Evolutionary conservation across 306 rosid genomes (phyloP).

Genomic region (Inga leiocalycina): DNA sequence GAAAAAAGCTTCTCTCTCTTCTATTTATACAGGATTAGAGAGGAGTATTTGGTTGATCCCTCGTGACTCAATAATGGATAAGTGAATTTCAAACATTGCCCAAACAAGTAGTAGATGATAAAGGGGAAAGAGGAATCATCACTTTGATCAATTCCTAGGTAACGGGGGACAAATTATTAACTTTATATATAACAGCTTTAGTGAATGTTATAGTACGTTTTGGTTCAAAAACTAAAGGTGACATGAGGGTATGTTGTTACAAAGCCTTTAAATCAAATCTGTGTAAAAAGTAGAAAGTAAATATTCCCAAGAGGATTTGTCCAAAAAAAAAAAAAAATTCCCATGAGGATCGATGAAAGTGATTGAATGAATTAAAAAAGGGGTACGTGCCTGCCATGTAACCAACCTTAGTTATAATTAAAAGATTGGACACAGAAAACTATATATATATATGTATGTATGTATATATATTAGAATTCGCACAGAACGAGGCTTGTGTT

Average conservation of each 20-base stretch:
- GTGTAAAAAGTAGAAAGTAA: background rate
- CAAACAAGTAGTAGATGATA: background rate
- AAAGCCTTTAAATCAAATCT: constrained; percentile 10
- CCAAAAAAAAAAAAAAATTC: background rate
- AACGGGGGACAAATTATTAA: background rate
- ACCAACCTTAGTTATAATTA: constrained; percentile 6
- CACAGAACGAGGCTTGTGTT: background rate
- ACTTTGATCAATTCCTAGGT: constrained; percentile 25
- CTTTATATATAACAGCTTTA: background rate
- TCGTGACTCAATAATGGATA: too few species aligned
- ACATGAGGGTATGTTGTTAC: background rate
- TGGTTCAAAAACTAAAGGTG: constrained; percentile 32
- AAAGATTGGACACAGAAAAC: constrained; percentile 42
- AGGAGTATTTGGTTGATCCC: background rate
- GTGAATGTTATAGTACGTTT: constrained; percentile 10
- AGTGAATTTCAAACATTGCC: background rate
- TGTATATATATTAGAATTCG: constrained; percentile 12
- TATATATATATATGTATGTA: background rate
- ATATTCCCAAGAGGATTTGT: background rate
- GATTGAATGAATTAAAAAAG: constrained; percentile 1
- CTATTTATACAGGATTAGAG: too few species aligned
- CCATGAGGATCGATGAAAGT: background rate
- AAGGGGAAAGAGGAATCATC: constrained; percentile 13
- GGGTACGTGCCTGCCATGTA: constrained; percentile 26
- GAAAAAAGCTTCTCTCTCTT: too few species aligned